Evolutionary conservation across 2,329 filamentous ascomycete genomes (phyloP).

Genomic region (Cercospora sojina): DNA sequence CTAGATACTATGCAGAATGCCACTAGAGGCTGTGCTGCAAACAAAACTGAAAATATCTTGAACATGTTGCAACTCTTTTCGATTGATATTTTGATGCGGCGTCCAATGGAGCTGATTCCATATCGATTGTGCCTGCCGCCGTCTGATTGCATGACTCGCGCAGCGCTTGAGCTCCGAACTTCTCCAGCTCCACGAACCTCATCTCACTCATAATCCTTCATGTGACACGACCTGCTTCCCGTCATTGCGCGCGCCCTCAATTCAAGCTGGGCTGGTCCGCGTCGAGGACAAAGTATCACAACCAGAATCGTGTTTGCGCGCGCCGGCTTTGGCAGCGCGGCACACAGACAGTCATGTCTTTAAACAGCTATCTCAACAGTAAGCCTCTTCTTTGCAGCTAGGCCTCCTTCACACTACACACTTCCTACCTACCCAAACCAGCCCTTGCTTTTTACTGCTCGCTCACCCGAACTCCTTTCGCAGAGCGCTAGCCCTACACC

Average conservation of each 20-base stretch:
- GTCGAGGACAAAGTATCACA: neutral
- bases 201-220: neutral
- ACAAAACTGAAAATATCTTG: neutral
- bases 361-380: slow-evolving; percentile 30
- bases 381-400: slow-evolving; percentile 10
- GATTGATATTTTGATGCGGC: neutral
- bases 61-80: neutral
- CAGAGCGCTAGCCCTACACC: slow-evolving; percentile 10
- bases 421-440: neutral
- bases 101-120: neutral
- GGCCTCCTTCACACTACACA: neutral
- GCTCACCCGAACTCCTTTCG: slow-evolving; percentile 11
- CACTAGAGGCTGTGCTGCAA: neutral
- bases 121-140: neutral
- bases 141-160: neutral
- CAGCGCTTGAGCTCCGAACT: neutral
- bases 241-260: neutral
- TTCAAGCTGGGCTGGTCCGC: neutral
- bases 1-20: neutral
- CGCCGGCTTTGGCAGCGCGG: neutral
- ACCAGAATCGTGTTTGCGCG: neutral
- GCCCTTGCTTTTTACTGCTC: neutral
- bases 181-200: neutral
- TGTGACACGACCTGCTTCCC: neutral
- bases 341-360: slow-evolving; percentile 18